phyloP scores from a whole-genome alignment of 164 flowering plant genomes.

The grape (Vitis vinifera) region ASM3070453v1 NC_081813.1:2460001-2460500 shows the following conservation, averaged over 20 bases:
- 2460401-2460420: constrained; percentile 32
- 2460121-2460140: too few relatives aligned
- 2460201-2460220: constrained; percentile 3
- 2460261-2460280: constrained; percentile 33
- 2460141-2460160: too few relatives aligned
- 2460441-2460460: constrained; percentile 18
- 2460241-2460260: constrained; percentile 12
- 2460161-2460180: neutral
- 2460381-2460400: constrained; percentile 31
- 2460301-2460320: constrained; percentile 52
- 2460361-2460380: neutral
- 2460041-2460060: too few relatives aligned
- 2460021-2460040: too few relatives aligned
- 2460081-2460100: too few relatives aligned
- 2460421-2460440: constrained; percentile 24
- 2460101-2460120: too few relatives aligned
- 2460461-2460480: constrained; percentile 19
- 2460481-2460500: constrained; percentile 4
- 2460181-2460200: too few relatives aligned
- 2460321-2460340: constrained; percentile 21
- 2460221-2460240: constrained; percentile 31
- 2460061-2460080: too few relatives aligned
- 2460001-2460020: too few relatives aligned
- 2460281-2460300: constrained; percentile 53
- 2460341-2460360: constrained; percentile 19